A percentile compares a stretch with the other conserved stretches of the same genome.
These are phyloP conservation scores for Lippia alba DNA, from an alignment of 305 asterid species.

Conservation along the genomic window DNA sequence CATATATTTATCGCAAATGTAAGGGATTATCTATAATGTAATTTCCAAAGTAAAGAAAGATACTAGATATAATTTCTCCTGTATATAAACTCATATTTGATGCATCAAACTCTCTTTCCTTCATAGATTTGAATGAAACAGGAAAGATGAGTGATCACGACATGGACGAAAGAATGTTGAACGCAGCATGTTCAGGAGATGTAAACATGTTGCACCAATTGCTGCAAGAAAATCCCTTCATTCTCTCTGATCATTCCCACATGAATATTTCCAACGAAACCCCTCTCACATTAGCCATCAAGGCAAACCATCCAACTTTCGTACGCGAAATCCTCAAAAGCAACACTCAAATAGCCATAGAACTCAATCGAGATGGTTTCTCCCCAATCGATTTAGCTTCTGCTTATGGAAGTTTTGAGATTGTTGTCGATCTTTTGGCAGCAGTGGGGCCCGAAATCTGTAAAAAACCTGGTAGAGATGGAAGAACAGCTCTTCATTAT, in stretches of 20 bases:
- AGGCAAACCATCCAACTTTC: constrained; percentile 3
- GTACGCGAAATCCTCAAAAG: background rate
- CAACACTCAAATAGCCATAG: background rate
- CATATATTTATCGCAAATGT: too few species aligned
- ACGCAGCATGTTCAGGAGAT: constrained; percentile 5
- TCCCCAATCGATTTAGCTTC: constrained; percentile 1
- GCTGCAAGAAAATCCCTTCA: constrained; percentile 16
- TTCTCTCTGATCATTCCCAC: background rate
- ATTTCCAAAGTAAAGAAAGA: too few species aligned
- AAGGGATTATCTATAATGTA: too few species aligned
- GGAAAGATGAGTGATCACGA: background rate
- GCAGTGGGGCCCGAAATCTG: constrained; percentile 11
- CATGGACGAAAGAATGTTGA: background rate
- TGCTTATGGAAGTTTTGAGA: background rate
- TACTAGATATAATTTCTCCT: too few species aligned
- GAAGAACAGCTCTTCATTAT: constrained; percentile 23
- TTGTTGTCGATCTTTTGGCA: background rate
- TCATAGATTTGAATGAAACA: too few species aligned
- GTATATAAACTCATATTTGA: too few species aligned
- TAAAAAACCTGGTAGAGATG: constrained; percentile 17
- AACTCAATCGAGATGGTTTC: background rate
- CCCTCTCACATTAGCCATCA: background rate
- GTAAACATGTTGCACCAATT: background rate
- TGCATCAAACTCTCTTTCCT: too few species aligned
- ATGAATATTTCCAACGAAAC: background rate